These are phyloP conservation scores for Aspergillus jensenii DNA, from an alignment of 2,329 filamentous ascomycete species.

Conservation along the genomic window DNA sequence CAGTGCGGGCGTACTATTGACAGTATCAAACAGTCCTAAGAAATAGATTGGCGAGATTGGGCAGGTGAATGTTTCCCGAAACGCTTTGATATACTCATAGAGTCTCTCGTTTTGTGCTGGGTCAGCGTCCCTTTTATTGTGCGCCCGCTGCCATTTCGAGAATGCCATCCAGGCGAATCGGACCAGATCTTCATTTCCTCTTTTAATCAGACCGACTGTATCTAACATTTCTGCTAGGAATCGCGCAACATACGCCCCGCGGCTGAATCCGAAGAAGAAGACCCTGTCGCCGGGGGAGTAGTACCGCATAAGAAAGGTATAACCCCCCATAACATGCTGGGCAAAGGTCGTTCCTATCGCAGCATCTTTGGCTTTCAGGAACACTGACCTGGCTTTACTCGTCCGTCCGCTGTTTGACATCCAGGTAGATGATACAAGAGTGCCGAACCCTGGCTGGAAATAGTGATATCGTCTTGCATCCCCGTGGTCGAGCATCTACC, in stretches of 20 bases:
- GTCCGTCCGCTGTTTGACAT: constrained; percentile 28
- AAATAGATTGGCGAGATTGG: constrained; percentile 73
- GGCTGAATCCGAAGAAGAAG: constrained; percentile 72
- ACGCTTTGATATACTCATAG: constrained; percentile 73
- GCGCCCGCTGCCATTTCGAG: constrained; percentile 42
- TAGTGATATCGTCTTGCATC: constrained; percentile 42
- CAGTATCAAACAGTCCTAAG: constrained; percentile 76
- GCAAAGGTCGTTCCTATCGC: constrained; percentile 79
- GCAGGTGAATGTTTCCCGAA: constrained; percentile 76
- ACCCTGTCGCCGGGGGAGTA: constrained; percentile 62
- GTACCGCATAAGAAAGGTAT: constrained; percentile 75
- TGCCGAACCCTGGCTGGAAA: constrained; percentile 47
- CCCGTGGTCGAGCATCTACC: constrained; percentile 41
- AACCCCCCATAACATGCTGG: constrained; percentile 79
- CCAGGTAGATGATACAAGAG: constrained; percentile 40
- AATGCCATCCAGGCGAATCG: constrained; percentile 72
- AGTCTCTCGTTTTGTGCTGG: constrained; percentile 46
- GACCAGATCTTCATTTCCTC: constrained; percentile 83
- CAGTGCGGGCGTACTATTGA: constrained; percentile 76
- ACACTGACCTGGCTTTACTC: constrained; percentile 54
- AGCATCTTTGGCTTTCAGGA: constrained; percentile 57
- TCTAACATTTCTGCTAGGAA: constrained; percentile 84
- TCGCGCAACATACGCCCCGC: constrained; percentile 72
- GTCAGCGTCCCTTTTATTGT: constrained; percentile 23
- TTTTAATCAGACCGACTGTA: constrained; percentile 73